Evolutionary conservation across 345 rosid species (phyloP).

Genomic region (Hirschfeldia incana): DNA sequence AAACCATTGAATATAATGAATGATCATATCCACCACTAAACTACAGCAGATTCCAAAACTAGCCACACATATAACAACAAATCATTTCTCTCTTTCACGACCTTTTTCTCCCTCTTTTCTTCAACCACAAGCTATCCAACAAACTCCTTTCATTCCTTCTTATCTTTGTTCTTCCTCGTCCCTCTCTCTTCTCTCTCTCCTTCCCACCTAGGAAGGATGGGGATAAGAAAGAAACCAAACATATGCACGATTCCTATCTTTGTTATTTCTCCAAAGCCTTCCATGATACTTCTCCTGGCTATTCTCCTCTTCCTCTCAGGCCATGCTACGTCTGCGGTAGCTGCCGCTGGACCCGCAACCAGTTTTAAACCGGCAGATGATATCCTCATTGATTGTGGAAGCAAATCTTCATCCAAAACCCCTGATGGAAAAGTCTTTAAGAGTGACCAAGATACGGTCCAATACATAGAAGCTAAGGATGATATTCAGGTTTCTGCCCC

Average conservation of each 20-base stretch:
- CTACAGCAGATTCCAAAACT: conserved; percentile 21
- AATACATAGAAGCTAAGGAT: conserved; percentile 49
- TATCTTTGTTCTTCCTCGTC: conserved; percentile 28
- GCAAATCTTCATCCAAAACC: conserved; percentile 42
- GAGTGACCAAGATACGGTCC: conserved; percentile 55
- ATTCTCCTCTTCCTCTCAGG: conserved; percentile 41
- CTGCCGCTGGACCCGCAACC: conserved; percentile 20
- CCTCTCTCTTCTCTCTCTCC: conserved; percentile 42
- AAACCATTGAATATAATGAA: background rate
- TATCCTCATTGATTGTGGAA: conserved; percentile 64
- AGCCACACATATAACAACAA: conserved; percentile 38
- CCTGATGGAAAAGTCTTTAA: conserved; percentile 67
- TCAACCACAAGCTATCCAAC: conserved; percentile 38
- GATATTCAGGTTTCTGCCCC: conserved; percentile 50
- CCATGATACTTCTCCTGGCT: conserved; percentile 49
- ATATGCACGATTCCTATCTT: conserved; percentile 27
- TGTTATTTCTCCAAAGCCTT: conserved; percentile 36
- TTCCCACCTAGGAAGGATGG: conserved; percentile 45
- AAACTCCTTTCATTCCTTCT: conserved; percentile 36
- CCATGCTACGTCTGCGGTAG: background rate
- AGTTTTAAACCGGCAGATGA: conserved; percentile 54
- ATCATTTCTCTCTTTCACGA: conserved; percentile 34
- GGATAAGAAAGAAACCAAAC: conserved; percentile 40
- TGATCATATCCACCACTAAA: conserved; percentile 33
- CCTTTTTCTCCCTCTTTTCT: conserved; percentile 42